A percentile compares a stretch with the other conserved stretches of the same genome.
These are phyloP conservation scores for Rhytidhysteron rufulum DNA, from an alignment of 2,329 filamentous ascomycete species.

Conservation along the genomic window DNA sequence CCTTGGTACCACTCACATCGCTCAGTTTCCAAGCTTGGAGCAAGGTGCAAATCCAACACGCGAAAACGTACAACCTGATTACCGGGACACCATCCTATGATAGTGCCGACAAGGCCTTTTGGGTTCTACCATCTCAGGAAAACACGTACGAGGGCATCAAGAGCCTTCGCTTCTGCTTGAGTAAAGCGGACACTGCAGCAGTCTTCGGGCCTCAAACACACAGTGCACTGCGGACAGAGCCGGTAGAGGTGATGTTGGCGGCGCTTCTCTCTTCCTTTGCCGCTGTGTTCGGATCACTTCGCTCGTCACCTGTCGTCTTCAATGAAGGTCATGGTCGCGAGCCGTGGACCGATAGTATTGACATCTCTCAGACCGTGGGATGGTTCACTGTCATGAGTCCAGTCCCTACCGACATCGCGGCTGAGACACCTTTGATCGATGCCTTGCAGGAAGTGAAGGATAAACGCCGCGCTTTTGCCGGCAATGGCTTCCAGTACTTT, in stretches of 20 bases:
- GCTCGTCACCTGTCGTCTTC: conserved; percentile 52
- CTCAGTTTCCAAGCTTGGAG: conserved; percentile 29
- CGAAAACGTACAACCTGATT: no score
- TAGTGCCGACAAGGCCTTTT: conserved; percentile 3
- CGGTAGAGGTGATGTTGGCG: conserved; percentile 54
- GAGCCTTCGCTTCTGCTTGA: conserved; percentile 41
- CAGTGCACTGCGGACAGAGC: conserved; percentile 50
- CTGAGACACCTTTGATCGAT: conserved; percentile 38
- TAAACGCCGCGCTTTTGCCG: conserved; percentile 32
- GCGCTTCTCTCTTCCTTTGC: conserved; percentile 55
- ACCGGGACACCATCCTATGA: background rate
- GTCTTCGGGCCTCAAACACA: conserved; percentile 30
- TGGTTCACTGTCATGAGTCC: conserved; percentile 52
- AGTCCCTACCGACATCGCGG: background rate
- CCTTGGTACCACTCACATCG: no score
- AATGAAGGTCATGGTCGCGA: conserved; percentile 39
- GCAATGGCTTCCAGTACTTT: background rate
- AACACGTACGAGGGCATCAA: conserved; percentile 40
- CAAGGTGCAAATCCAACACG: conserved; percentile 20
- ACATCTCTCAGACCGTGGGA: conserved; percentile 56
- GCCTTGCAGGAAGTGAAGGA: conserved; percentile 39
- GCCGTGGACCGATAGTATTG: conserved; percentile 35
- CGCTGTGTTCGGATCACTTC: conserved; percentile 52
- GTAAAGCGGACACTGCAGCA: conserved; percentile 19
- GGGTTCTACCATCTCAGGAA: background rate